Conservation (phyloP, 257 asterid genomes). For the Solanum pimpinellifolium region DNA sequence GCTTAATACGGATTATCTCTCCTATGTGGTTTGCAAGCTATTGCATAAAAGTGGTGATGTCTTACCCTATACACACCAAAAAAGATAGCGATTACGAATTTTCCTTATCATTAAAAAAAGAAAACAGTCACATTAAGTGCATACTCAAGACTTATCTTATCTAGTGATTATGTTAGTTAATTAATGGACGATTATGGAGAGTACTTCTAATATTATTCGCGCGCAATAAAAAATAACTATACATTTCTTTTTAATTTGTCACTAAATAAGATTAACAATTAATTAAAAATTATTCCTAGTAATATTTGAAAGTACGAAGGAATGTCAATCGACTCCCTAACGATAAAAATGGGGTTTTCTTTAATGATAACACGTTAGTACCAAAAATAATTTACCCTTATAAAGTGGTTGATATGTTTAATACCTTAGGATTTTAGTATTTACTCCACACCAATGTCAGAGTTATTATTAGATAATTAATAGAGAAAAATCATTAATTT, state of each 20-base stretch:
- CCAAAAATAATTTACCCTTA: not conserved
- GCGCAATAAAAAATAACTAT: too few species aligned
- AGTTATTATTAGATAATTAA: not conserved
- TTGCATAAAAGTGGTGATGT: too few species aligned
- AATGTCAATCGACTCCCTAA: not conserved
- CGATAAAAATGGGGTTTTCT: not conserved
- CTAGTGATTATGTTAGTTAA: not conserved
- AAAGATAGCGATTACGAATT: too few species aligned
- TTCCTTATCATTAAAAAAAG: too few species aligned
- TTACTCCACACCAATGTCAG: not conserved
- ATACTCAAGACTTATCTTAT: not conserved
- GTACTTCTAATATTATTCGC: not conserved
- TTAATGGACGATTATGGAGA: not conserved
- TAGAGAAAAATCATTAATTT: not conserved
- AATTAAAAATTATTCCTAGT: not conserved
- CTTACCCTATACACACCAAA: too few species aligned
- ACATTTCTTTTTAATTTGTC: not conserved
- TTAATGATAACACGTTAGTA: not conserved
- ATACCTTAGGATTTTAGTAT: not conserved
- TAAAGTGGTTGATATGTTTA: not conserved
- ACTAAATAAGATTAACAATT: not conserved
- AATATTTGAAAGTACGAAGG: not conserved
- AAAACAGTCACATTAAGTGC: not conserved
- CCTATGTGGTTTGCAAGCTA: too few species aligned
- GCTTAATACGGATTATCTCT: too few species aligned